These are phyloP conservation scores for Tricholoma furcatifolium DNA, from an alignment of 768 basidiomycete genomes.

Conservation along the genomic window DNA sequence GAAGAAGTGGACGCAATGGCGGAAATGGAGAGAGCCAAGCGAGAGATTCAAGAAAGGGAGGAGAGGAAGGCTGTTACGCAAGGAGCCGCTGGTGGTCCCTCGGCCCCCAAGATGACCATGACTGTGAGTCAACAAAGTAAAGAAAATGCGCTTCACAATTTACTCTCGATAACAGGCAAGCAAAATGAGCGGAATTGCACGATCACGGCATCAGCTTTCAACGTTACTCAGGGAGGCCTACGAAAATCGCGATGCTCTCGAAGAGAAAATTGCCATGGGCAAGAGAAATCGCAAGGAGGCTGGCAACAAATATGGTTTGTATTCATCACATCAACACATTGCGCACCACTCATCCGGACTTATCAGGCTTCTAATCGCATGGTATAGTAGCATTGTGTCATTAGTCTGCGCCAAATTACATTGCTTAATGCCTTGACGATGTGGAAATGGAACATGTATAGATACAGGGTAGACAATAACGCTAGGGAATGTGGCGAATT, in stretches of 20 bases:
- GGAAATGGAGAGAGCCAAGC: slow-evolving; percentile 78
- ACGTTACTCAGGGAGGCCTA: slow-evolving; percentile 83
- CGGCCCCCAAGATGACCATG: slow-evolving; percentile 80
- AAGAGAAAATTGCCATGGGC: slow-evolving; percentile 83
- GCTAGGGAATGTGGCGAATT: neutral
- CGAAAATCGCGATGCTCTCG: slow-evolving; percentile 76
- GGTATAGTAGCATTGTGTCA: slow-evolving; percentile 2
- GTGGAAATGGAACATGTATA: slow-evolving; percentile 7
- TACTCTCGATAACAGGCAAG: slow-evolving; percentile 47
- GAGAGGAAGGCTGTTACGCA: slow-evolving; percentile 73
- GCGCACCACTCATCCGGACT: neutral
- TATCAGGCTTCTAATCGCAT: slow-evolving; percentile 12
- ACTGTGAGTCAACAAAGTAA: slow-evolving; percentile 48
- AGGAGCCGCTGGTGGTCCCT: slow-evolving; percentile 52
- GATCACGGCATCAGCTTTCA: slow-evolving; percentile 75
- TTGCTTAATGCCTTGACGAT: neutral
- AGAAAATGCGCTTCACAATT: neutral
- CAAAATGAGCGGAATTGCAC: slow-evolving; percentile 67
- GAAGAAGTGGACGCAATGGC: slow-evolving; percentile 65
- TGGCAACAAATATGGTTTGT: slow-evolving; percentile 86
- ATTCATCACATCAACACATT: neutral
- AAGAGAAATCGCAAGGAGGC: slow-evolving; percentile 85
- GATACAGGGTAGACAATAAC: neutral
- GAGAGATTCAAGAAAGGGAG: slow-evolving; percentile 73
- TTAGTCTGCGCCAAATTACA: slow-evolving; percentile 1